These are phyloP conservation scores for Microbotryum scabiosae DNA, from an alignment of 1,284 basidiomycete genomes.

Conservation along the genomic window DNA sequence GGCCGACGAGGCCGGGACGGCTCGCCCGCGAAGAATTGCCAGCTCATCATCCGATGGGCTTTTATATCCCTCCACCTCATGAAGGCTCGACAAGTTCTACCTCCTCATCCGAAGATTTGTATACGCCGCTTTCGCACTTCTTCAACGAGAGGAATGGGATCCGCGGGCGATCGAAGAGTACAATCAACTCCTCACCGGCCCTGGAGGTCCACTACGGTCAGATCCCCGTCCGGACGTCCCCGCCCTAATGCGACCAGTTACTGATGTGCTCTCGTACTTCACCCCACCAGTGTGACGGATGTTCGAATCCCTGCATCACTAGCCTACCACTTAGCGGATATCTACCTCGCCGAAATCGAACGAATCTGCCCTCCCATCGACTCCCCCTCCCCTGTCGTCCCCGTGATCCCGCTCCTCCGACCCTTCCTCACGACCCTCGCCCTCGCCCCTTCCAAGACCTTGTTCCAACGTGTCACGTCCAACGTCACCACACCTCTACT, in stretches of 20 bases:
- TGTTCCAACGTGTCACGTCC: conserved; percentile 60
- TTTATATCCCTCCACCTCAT: not conserved
- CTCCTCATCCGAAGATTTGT: conserved; percentile 84
- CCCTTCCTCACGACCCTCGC: conserved; percentile 67
- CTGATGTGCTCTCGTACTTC: not conserved
- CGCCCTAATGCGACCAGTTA: not conserved
- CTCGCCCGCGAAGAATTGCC: not conserved
- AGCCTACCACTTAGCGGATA: conserved; percentile 76
- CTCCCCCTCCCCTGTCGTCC: conserved; percentile 39
- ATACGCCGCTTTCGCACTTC: conserved; percentile 71
- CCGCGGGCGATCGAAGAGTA: conserved; percentile 51
- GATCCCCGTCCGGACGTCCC: conserved; percentile 30
- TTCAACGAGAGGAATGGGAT: conserved; percentile 65
- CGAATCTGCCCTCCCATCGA: conserved; percentile 48
- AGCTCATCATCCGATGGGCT: not conserved
- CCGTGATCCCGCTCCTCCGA: conserved; percentile 52
- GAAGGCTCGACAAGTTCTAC: conserved; percentile 92
- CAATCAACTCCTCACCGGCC: conserved; percentile 55
- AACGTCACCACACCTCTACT: conserved; percentile 60
- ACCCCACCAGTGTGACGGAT: conserved; percentile 54
- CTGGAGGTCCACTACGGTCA: conserved; percentile 70
- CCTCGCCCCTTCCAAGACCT: conserved; percentile 52
- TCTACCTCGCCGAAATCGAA: conserved; percentile 85
- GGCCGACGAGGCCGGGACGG: not conserved
- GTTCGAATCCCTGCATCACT: conserved; percentile 67